Percentiles rank a stretch among this genome's conserved stretches.
These are phyloP conservation scores for Turnera subulata DNA, from an alignment of 345 rosid species.

Conservation along the genomic window DNA sequence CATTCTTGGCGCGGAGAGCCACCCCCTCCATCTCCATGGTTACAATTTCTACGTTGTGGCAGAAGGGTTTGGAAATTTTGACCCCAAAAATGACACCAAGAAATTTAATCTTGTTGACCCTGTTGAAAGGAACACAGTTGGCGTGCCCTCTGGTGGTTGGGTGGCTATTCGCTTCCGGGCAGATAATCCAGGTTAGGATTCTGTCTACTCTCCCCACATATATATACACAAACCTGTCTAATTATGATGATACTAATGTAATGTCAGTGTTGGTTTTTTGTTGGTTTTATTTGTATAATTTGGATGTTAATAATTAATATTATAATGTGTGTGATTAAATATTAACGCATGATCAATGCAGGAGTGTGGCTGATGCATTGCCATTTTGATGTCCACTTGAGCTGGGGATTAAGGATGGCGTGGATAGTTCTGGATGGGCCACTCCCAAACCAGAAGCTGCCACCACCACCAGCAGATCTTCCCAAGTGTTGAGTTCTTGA, in stretches of 20 bases:
- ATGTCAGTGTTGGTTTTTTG: too few relatives aligned
- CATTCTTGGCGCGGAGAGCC: slow-evolving; percentile 66
- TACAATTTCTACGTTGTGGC: slow-evolving; percentile 67
- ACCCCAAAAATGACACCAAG: slow-evolving; percentile 46
- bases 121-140: slow-evolving; percentile 61
- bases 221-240: not conserved
- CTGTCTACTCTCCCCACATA: not conserved
- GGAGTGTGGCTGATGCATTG: slow-evolving; percentile 20
- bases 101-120: slow-evolving; percentile 70
- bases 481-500: slow-evolving; percentile 12
- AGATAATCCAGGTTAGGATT: slow-evolving; percentile 62
- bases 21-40: slow-evolving; percentile 82
- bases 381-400: slow-evolving; percentile 9
- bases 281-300: too few relatives aligned
- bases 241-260: not conserved
- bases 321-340: not conserved
- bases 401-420: slow-evolving; percentile 11
- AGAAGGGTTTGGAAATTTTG: slow-evolving; percentile 72
- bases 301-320: too few relatives aligned
- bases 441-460: slow-evolving; percentile 17
- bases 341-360: not conserved
- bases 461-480: slow-evolving; percentile 12
- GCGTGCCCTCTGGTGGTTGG: slow-evolving; percentile 75
- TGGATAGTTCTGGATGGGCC: slow-evolving; percentile 11
- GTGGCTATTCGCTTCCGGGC: slow-evolving; percentile 63